A percentile compares a stretch with the other conserved stretches of the same genome.
Evolutionary conservation across 2,329 filamentous ascomycete species (phyloP).

Genomic region (Diplodia sapinea): DNA sequence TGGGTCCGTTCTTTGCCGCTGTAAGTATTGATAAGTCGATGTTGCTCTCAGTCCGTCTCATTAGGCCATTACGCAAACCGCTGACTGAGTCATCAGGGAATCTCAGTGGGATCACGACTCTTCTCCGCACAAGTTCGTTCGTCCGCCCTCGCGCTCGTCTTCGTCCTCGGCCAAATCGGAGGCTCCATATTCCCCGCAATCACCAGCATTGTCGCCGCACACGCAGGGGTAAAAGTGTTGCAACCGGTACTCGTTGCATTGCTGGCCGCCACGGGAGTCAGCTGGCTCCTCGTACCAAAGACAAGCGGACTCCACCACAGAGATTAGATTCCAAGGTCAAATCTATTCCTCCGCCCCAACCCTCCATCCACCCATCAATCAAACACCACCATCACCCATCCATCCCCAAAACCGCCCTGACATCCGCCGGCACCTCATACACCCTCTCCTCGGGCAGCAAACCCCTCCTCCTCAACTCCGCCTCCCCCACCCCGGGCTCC

Average conservation of each 20-base stretch:
- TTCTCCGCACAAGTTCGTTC: conserved; percentile 57
- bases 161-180: conserved; percentile 63
- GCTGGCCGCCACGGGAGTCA: neutral
- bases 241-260: conserved; percentile 10
- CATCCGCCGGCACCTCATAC: conserved; percentile 40
- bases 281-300: conserved; percentile 18
- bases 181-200: conserved; percentile 62
- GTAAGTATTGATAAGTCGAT: conserved; percentile 41
- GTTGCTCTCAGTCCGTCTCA: neutral
- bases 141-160: conserved; percentile 60
- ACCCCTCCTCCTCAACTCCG: conserved; percentile 48
- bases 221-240: conserved; percentile 4
- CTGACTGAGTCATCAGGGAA: conserved; percentile 49
- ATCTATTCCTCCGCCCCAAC: neutral
- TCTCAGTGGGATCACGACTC: conserved; percentile 60
- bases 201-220: conserved; percentile 58
- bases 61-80: neutral
- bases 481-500: conserved; percentile 42
- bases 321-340: neutral
- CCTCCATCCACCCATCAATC: neutral
- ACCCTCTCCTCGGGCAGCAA: conserved; percentile 55
- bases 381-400: neutral
- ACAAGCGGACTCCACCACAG: neutral
- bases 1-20: conserved; percentile 64
- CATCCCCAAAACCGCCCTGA: neutral